These are phyloP conservation scores for Ogataea kodamae DNA, from an alignment of 805 yeast genomes.

Conservation along the genomic window DNA sequence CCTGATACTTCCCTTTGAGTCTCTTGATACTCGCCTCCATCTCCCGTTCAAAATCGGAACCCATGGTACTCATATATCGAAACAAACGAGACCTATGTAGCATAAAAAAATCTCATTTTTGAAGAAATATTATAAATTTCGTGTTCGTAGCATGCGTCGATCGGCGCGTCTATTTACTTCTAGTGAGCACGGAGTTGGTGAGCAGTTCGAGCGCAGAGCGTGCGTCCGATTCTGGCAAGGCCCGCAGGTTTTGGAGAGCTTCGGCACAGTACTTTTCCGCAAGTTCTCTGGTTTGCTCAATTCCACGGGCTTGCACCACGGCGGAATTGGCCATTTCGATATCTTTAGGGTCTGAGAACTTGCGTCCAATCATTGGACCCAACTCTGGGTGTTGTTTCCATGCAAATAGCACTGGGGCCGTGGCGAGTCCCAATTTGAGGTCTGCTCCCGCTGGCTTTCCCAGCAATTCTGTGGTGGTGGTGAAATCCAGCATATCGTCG, in stretches of 20 bases:
- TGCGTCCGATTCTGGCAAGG: constrained; percentile 84
- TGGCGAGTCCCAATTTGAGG: constrained; percentile 87
- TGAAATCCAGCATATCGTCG: constrained; percentile 93
- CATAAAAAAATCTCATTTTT: not conserved
- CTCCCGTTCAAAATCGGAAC: not conserved
- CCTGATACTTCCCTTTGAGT: not conserved
- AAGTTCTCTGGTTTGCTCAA: constrained; percentile 67
- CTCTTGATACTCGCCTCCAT: not conserved
- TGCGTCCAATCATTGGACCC: constrained; percentile 79
- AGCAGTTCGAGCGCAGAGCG: constrained; percentile 81
- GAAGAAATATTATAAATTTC: not conserved
- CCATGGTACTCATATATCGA: not conserved
- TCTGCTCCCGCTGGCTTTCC: constrained; percentile 98
- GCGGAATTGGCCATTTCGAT: constrained; percentile 75
- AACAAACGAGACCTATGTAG: not conserved
- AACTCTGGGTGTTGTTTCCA: constrained; percentile 86
- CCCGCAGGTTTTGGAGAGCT: constrained; percentile 69
- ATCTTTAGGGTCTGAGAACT: constrained; percentile 79
- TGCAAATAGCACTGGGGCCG: constrained; percentile 93
- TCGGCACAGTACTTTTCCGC: constrained; percentile 75
- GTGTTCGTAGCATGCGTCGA: constrained; percentile 4
- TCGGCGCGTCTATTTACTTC: constrained; percentile 53
- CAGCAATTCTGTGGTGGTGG: constrained; percentile 75
- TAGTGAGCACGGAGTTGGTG: constrained; percentile 77
- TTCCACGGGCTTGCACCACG: constrained; percentile 69